Conservation (phyloP, 306 rosid species). For the Inga leiocalycina region DNA sequence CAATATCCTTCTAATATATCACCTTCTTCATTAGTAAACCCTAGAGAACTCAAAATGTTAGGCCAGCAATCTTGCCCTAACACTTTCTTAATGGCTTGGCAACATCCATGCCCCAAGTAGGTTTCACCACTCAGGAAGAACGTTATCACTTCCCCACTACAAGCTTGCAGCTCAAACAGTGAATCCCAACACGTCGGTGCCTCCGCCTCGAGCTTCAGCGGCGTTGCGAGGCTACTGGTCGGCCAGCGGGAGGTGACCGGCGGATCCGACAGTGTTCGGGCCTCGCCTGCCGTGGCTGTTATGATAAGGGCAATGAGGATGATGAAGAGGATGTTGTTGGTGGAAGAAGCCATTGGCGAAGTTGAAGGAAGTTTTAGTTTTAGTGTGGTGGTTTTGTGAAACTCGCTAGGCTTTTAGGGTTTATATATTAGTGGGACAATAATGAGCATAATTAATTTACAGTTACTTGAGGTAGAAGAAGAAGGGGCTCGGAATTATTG, state of each 20-base stretch:
- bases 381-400: neutral
- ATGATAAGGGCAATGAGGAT: neutral
- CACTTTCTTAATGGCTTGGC: constrained; percentile 46
- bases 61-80: constrained; percentile 78
- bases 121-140: constrained; percentile 67
- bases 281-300: neutral
- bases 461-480: neutral
- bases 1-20: constrained; percentile 60
- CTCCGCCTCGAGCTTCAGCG: constrained; percentile 53
- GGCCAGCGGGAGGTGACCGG: neutral
- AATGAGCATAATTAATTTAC: neutral
- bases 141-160: constrained; percentile 57
- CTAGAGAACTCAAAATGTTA: constrained; percentile 52
- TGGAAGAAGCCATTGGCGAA: constrained; percentile 20
- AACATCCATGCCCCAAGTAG: constrained; percentile 57
- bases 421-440: neutral
- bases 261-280: neutral
- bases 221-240: constrained; percentile 1
- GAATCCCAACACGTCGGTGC: constrained; percentile 67
- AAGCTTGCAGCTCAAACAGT: constrained; percentile 54
- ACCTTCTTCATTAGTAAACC: constrained; percentile 61
- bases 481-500: neutral
- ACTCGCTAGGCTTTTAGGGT: neutral
- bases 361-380: neutral
- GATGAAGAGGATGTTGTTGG: neutral